Percentiles rank a stretch among this genome's conserved stretches.
phyloP scores from a whole-genome alignment of 1,284 basidiomycete species.

The Paramarasmius palmivorus region DNA sequence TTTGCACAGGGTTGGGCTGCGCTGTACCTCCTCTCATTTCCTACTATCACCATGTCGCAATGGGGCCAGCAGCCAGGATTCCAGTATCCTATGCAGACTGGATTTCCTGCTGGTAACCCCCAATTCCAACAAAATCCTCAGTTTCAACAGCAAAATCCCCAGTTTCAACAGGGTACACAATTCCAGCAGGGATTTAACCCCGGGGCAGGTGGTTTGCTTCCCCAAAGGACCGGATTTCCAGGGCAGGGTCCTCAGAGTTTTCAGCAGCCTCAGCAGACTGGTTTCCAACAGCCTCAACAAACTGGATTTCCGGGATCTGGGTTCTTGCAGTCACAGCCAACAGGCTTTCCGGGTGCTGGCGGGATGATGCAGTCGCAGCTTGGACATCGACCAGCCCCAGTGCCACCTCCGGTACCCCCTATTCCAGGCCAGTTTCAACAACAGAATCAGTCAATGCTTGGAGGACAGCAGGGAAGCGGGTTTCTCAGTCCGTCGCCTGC shows the following conservation, averaged over 20 bases:
- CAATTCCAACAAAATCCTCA: conserved; percentile 49
- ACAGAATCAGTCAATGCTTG: conserved; percentile 40
- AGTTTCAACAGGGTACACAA: conserved; percentile 36
- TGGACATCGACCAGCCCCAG: conserved; percentile 41
- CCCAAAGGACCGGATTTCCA: conserved; percentile 46
- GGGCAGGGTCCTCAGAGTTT: conserved; percentile 17
- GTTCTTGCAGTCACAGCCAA: conserved; percentile 44
- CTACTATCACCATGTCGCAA: conserved; percentile 14
- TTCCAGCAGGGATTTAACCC: conserved; percentile 25
- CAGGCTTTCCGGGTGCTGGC: conserved; percentile 42
- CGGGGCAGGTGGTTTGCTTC: conserved; percentile 28
- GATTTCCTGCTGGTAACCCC: conserved; percentile 41
- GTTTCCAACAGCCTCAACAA: conserved; percentile 22
- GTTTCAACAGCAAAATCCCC: conserved; percentile 50
- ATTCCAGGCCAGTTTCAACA: conserved; percentile 61
- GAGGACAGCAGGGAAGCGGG: conserved; percentile 39
- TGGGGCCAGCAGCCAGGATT: conserved; percentile 49
- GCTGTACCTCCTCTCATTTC: background rate
- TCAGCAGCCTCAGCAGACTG: conserved; percentile 26
- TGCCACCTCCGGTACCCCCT: conserved; percentile 62
- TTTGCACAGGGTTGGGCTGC: background rate
- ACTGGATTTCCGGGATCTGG: conserved; percentile 36
- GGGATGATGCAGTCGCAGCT: conserved; percentile 50
- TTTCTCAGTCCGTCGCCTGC: conserved; percentile 66
- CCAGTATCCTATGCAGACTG: conserved; percentile 53